These are phyloP conservation scores for Mortierella alpina DNA, from an alignment of 192 early-diverging fungal genomes.

Conservation along the genomic window DNA sequence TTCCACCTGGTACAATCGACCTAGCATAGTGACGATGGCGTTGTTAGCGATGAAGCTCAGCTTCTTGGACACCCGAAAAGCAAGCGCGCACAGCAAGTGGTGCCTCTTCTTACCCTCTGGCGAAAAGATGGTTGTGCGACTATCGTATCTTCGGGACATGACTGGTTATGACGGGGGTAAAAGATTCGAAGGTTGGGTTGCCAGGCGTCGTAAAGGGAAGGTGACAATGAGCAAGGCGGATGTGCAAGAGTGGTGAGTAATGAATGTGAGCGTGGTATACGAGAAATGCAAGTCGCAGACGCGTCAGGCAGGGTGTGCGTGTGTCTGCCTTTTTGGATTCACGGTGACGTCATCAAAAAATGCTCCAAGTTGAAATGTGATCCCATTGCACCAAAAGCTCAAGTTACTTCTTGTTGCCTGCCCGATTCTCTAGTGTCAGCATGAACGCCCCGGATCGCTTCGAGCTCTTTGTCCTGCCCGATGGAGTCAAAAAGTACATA, in stretches of 20 bases:
- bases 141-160: constrained; percentile 98
- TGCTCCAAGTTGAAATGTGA: too few species aligned
- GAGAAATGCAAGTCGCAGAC: not conserved
- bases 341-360: not conserved
- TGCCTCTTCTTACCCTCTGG: constrained; percentile 85
- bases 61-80: too few species aligned
- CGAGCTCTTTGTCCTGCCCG: constrained; percentile 83
- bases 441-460: constrained; percentile 91
- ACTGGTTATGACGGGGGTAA: not conserved
- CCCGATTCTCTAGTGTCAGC: constrained; percentile 10
- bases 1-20: constrained; percentile 95
- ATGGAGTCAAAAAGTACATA: constrained; percentile 76
- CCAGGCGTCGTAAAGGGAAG: not conserved
- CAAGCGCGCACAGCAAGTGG: not conserved
- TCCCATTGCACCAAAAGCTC: too few species aligned
- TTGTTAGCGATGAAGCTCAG: too few species aligned
- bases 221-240: not conserved
- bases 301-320: constrained; percentile 2
- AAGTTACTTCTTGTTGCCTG: too few species aligned
- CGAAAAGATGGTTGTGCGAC: constrained; percentile 98
- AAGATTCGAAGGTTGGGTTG: not conserved
- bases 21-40: not conserved
- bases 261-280: not conserved
- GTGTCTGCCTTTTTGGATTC: not conserved
- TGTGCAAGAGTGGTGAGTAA: not conserved